Evolutionary conservation across 441 rosid genomes (phyloP).

Genomic region (Adansonia rubrostipa): DNA sequence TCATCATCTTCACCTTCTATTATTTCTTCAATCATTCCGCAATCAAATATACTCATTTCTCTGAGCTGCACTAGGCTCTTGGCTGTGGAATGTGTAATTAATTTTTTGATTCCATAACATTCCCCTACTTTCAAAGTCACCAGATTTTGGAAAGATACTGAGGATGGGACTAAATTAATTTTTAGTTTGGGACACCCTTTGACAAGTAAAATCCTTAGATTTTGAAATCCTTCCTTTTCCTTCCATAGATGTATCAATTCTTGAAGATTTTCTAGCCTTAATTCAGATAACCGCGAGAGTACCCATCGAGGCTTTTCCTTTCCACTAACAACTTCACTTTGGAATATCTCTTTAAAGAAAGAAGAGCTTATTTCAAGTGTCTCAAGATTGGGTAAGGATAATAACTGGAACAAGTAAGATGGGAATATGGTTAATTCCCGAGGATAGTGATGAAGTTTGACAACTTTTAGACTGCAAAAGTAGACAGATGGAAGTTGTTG

Average conservation of each 20-base stretch:
- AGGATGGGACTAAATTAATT: background rate
- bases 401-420: background rate
- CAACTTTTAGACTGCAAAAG: background rate
- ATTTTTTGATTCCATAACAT: background rate
- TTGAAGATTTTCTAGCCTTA: background rate
- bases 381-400: background rate
- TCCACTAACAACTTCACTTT: background rate
- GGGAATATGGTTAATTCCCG: background rate
- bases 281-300: background rate
- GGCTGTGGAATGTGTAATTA: background rate
- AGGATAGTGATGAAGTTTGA: background rate
- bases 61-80: conserved; percentile 14
- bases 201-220: conserved; percentile 16
- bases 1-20: background rate
- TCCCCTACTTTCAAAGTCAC: background rate
- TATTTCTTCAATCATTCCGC: background rate
- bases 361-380: background rate
- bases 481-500: background rate
- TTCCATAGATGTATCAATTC: conserved; percentile 10
- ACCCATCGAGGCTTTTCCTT: background rate
- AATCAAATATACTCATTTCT: background rate
- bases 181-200: background rate
- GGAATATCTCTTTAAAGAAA: background rate
- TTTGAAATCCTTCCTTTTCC: background rate
- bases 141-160: background rate